phyloP scores from a whole-genome alignment of 805 yeast genomes.

The Candida quercuum region DNA sequence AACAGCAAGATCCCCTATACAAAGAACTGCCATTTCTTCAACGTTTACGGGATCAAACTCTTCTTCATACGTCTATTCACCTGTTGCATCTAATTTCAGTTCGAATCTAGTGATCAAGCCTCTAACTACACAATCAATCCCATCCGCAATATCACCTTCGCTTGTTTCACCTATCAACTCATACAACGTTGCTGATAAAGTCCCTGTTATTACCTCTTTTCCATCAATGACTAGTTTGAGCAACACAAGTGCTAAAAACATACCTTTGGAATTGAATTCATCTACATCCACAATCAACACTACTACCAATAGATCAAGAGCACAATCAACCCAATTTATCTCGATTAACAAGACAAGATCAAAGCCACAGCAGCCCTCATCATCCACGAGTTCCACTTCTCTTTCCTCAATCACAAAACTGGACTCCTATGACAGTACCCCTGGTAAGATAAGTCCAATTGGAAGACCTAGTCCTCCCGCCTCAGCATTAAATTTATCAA shows the following conservation, averaged over 20 bases:
- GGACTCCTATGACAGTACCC: no score
- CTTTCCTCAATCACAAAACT: background rate
- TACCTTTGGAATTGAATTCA: no score
- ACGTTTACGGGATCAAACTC: constrained; percentile 20
- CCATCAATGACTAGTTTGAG: constrained; percentile 21
- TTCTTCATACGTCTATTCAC: constrained; percentile 22
- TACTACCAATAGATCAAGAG: background rate
- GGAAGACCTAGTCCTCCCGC: constrained; percentile 1
- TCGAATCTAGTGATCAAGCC: constrained; percentile 15
- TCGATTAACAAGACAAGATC: constrained; percentile 11
- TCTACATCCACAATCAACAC: background rate
- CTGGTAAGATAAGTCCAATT: no score
- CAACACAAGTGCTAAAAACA: constrained; percentile 7
- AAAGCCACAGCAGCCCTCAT: constrained; percentile 4
- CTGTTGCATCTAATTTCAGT: constrained; percentile 4
- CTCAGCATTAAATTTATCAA: constrained; percentile 3
- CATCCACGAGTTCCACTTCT: constrained; percentile 1
- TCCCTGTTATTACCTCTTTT: constrained; percentile 15
- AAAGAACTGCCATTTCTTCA: constrained; percentile 19
- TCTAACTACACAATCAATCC: constrained; percentile 9
- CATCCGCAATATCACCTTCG: constrained; percentile 19
- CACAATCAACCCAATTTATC: background rate
- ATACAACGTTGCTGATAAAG: no score
- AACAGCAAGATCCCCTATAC: constrained; percentile 19
- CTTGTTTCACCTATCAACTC: constrained; percentile 19